Conservation (phyloP, 2,329 filamentous ascomycete species). For the Ophiostoma sp. region DNA sequence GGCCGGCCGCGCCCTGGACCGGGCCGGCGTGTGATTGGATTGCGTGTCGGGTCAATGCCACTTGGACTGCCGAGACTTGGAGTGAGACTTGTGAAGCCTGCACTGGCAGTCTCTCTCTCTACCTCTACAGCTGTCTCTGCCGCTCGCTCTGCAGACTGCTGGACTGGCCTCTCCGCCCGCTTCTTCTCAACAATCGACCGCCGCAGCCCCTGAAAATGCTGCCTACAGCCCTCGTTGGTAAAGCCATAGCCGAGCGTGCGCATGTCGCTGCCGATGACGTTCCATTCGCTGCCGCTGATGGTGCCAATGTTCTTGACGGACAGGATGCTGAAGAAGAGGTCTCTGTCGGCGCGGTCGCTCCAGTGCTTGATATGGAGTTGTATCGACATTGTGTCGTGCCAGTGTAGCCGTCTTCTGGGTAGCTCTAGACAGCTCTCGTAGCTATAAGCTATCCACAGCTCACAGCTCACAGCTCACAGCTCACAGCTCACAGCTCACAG, state of each 20-base stretch:
- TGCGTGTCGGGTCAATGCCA: slow-evolving; percentile 47
- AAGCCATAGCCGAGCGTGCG: slow-evolving; percentile 55
- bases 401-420: too few relatives aligned
- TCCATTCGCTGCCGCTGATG: slow-evolving; percentile 59
- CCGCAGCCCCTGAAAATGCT: slow-evolving; percentile 55
- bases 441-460: not conserved
- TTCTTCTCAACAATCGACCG: slow-evolving; percentile 28
- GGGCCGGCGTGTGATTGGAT: slow-evolving; percentile 56
- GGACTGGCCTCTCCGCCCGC: not conserved
- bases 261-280: slow-evolving; percentile 57
- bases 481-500: not conserved
- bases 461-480: not conserved
- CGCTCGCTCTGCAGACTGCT: too few relatives aligned
- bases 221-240: slow-evolving; percentile 61
- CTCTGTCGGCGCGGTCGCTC: slow-evolving; percentile 57
- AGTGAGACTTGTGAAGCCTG: not conserved
- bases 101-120: not conserved
- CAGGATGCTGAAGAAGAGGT: slow-evolving; percentile 59
- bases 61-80: slow-evolving; percentile 13
- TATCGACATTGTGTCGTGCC: not conserved
- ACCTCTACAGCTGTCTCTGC: not conserved
- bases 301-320: slow-evolving; percentile 59
- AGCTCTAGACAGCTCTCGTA: too few relatives aligned
- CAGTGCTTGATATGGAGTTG: slow-evolving; percentile 45
- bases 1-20: slow-evolving; percentile 54